Conservation (phyloP, 164 flowering plant species). For the Protea cynaroides region DNA sequence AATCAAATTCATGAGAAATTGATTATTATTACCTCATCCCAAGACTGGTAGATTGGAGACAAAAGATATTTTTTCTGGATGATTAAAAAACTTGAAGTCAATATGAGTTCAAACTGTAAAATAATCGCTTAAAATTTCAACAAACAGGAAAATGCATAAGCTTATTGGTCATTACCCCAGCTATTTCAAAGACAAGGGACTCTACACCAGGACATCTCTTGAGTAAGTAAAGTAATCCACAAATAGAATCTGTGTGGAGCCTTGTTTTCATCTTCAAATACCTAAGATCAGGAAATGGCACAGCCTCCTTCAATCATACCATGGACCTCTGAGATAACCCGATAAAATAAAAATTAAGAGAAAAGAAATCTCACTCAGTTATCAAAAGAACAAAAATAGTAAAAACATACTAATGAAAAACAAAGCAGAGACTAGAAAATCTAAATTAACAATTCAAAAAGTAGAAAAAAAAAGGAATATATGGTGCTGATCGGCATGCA, state of each 20-base stretch:
- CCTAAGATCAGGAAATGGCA: background rate
- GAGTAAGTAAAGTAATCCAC: slow-evolving; percentile 4
- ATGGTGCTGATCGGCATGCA: too few relatives aligned
- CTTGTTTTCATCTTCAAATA: slow-evolving; percentile 5
- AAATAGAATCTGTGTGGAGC: background rate
- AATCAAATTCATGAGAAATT: too few relatives aligned
- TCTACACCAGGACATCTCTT: slow-evolving; percentile 1
- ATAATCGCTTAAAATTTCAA: background rate
- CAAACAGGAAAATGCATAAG: background rate
- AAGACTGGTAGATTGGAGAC: slow-evolving; percentile 1
- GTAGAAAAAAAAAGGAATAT: background rate
- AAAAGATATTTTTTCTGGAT: background rate
- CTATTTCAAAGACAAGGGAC: slow-evolving; percentile 1
- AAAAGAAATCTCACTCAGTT: background rate
- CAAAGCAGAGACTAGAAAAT: too few relatives aligned
- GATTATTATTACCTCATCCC: slow-evolving; percentile 5
- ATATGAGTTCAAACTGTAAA: background rate
- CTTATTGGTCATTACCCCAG: background rate
- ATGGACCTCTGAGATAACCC: slow-evolving; percentile 5
- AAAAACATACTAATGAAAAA: too few relatives aligned
- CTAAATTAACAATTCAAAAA: too few relatives aligned
- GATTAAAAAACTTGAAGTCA: background rate
- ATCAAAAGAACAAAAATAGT: too few relatives aligned
- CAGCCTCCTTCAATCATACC: background rate
- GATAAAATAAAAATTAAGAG: background rate